Evolutionary conservation across 306 rosid genomes (phyloP).

Genomic region (Ammopiptanthus mongolicus): DNA sequence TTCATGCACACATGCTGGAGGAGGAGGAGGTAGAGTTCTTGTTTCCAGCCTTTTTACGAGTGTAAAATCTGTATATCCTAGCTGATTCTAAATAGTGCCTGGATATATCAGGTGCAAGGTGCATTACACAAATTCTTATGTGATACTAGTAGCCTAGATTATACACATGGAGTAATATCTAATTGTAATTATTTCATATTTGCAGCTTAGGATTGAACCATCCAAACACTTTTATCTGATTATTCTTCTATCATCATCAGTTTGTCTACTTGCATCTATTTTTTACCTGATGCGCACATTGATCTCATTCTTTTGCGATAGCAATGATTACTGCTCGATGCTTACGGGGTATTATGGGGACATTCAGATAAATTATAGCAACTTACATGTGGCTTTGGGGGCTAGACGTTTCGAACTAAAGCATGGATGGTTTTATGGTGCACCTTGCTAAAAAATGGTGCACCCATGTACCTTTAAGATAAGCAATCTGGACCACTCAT

Average conservation of each 20-base stretch:
- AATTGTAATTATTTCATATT: background rate
- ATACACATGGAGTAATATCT: background rate
- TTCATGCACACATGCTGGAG: background rate
- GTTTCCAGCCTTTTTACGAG: background rate
- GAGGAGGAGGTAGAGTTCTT: background rate
- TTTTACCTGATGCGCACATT: background rate
- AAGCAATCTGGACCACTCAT: too few relatives aligned
- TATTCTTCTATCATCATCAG: background rate
- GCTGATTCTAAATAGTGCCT: background rate
- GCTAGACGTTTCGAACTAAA: too few relatives aligned
- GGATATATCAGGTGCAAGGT: background rate
- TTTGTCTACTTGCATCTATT: background rate
- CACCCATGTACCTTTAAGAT: too few relatives aligned
- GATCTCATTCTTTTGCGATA: too few relatives aligned
- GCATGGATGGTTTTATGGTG: too few relatives aligned
- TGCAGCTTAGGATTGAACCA: background rate
- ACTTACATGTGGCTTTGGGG: too few relatives aligned
- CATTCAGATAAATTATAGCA: too few relatives aligned
- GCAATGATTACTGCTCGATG: too few relatives aligned
- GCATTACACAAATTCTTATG: background rate
- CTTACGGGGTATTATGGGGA: too few relatives aligned
- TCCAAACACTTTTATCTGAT: background rate
- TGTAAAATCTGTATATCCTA: background rate
- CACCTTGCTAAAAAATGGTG: too few relatives aligned
- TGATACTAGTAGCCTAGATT: background rate